Evolutionary conservation across 2,329 filamentous ascomycete species (phyloP), one percentile per base, ranked within the genome.

Genomic region (Cryphonectria carpinicola): DNA sequence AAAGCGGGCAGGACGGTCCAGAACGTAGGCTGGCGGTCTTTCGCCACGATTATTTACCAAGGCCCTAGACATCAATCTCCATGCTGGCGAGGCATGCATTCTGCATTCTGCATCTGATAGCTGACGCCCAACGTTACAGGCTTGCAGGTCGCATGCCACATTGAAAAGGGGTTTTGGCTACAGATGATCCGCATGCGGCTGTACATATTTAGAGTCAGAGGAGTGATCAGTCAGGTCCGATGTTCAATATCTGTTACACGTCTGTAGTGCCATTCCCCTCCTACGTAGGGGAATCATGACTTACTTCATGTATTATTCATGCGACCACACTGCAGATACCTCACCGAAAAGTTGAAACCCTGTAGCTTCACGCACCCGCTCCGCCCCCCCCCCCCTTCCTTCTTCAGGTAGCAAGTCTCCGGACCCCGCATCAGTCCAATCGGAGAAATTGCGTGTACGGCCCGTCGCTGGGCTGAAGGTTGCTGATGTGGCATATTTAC

Each of bases 401-500:
- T 4, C 28, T 13, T 19, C 56, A 37, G 56, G 8, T 5, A 22
- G 41, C 41, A 35, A 39, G 14, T 5, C 62, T 7, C 37, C 37
- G 8, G 37, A 43, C 25, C n/a, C 2, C 19, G 17, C 46, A n/a
- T 10, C 22, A 19, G 58, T 39, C 63, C 63, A 65, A 52, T 65
- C 63, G 63, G 63, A 65, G 63, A 52, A 65, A 49, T 65, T 25
- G 63, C 63, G 28, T 35, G 14, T 46, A 52, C 63, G 63, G 63
- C 25, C 43, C 63, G 63, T 65, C 63, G 63, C 43, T 41, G 39
- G 63, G 22, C 58, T 39, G 19, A 22, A n/a, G 58, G 13, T 37
- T 37, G 63, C 39, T 52, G 10, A 6, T 22, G 63, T 35, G 43
- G 58, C 32, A 61, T 2, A 19, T 25, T 17, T 22, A 46, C 39